phyloP scores from a whole-genome alignment of 2,329 filamentous ascomycete genomes.

The Dryadomyces sulphureus region DNA sequence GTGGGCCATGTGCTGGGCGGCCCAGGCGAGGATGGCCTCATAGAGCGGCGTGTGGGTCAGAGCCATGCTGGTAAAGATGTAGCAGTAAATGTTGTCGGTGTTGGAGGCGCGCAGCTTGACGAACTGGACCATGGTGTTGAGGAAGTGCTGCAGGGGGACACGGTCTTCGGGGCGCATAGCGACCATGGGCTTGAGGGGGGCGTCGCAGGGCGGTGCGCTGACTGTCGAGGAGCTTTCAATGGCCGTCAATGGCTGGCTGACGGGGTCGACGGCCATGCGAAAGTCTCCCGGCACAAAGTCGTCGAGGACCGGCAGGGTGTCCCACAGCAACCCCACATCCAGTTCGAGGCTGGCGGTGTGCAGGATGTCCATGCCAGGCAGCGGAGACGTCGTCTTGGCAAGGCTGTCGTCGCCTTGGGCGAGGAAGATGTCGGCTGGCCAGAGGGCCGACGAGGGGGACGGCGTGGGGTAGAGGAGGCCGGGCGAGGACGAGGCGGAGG shows the following conservation, averaged over 20 bases:
- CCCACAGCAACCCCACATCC: background rate
- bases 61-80: slow-evolving; percentile 1
- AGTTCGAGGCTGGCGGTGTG: background rate
- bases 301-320: background rate
- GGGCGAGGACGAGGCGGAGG: background rate
- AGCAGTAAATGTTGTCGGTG: slow-evolving; percentile 1
- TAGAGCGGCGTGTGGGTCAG: background rate
- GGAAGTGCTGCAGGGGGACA: background rate
- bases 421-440: background rate
- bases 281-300: background rate
- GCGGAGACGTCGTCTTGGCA: background rate
- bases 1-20: background rate
- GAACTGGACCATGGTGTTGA: slow-evolving; percentile 1
- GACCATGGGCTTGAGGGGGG: background rate
- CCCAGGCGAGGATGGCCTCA: slow-evolving; percentile 1
- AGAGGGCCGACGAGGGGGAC: background rate
- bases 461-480: background rate
- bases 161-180: background rate
- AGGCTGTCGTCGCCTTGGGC: too few relatives aligned
- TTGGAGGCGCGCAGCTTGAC: background rate
- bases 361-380: background rate
- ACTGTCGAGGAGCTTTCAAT: too few relatives aligned
- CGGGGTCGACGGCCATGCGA: too few relatives aligned
- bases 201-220: too few relatives aligned
- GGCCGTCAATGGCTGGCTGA: too few relatives aligned